These are phyloP conservation scores for Bipolaris victoriae DNA, from an alignment of 2,329 filamentous ascomycete species.

Conservation along the genomic window DNA sequence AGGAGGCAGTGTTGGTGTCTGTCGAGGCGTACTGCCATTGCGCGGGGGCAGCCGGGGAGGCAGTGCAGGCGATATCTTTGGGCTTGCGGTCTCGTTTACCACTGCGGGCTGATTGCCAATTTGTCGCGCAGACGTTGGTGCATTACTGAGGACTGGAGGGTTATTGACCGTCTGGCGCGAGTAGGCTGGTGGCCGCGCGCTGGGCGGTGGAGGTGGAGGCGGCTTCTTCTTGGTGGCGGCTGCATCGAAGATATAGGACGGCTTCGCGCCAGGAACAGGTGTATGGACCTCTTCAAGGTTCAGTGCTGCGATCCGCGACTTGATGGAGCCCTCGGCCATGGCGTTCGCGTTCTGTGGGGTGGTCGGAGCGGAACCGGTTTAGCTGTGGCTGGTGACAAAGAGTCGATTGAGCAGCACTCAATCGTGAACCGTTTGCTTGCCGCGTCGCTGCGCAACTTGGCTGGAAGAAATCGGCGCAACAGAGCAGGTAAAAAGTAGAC, in stretches of 20 bases:
- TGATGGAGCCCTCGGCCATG: conserved; percentile 50
- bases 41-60: conserved; percentile 58
- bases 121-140: conserved; percentile 40
- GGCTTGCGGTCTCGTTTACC: conserved; percentile 20
- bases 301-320: conserved; percentile 56
- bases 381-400: conserved; percentile 15
- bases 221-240: conserved; percentile 42
- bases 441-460: conserved; percentile 7
- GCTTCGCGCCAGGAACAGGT: conserved; percentile 42
- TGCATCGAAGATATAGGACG: conserved; percentile 46
- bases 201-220: conserved; percentile 49
- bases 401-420: conserved; percentile 8
- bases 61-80: conserved; percentile 37
- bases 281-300: conserved; percentile 55
- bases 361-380: conserved; percentile 12
- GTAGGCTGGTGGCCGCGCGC: conserved; percentile 42
- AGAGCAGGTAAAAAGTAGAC: background rate
- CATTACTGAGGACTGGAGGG: conserved; percentile 49
- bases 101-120: conserved; percentile 49
- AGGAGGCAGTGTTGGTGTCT: conserved; percentile 53
- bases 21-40: conserved; percentile 47
- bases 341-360: conserved; percentile 21
- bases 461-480: background rate
- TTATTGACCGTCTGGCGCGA: conserved; percentile 49
- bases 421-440: conserved; percentile 4